Percentiles rank a stretch among this genome's conserved stretches.
Conservation (phyloP, 1,284 basidiomycete species). For the Rhizopogon hawkerae region DNA sequence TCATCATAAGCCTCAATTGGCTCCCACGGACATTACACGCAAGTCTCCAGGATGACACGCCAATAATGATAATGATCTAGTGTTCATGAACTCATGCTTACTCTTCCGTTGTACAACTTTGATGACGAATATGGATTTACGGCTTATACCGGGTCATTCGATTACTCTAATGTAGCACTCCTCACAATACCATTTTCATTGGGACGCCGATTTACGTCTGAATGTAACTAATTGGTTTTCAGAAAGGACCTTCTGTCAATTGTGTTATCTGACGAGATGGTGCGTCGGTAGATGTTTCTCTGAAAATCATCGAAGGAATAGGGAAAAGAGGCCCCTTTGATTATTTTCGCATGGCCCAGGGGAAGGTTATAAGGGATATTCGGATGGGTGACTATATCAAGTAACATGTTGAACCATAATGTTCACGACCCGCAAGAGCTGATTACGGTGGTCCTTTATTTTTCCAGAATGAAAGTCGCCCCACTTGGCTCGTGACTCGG, state of each 20-base stretch:
- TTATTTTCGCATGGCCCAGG: not conserved
- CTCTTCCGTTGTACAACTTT: not conserved
- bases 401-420: not conserved
- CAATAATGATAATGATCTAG: conserved; percentile 5
- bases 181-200: not conserved
- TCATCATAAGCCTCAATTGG: conserved; percentile 11
- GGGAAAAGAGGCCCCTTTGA: not conserved
- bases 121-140: not conserved
- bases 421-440: not conserved
- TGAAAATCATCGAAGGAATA: no score
- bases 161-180: not conserved
- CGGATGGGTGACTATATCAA: not conserved
- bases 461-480: no score
- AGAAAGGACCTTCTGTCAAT: not conserved
- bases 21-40: conserved; percentile 10
- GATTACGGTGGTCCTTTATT: no score
- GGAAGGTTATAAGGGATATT: not conserved
- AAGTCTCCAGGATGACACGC: conserved; percentile 9
- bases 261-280: not conserved
- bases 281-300: not conserved
- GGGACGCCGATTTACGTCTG: not conserved
- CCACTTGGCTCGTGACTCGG: no score
- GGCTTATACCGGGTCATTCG: not conserved
- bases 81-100: conserved; percentile 14
- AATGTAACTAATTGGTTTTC: not conserved